A percentile compares a stretch with the other conserved stretches of the same genome.
phyloP scores from a whole-genome alignment of 2,329 filamentous ascomycete species.

The Xylaria sp. region DNA sequence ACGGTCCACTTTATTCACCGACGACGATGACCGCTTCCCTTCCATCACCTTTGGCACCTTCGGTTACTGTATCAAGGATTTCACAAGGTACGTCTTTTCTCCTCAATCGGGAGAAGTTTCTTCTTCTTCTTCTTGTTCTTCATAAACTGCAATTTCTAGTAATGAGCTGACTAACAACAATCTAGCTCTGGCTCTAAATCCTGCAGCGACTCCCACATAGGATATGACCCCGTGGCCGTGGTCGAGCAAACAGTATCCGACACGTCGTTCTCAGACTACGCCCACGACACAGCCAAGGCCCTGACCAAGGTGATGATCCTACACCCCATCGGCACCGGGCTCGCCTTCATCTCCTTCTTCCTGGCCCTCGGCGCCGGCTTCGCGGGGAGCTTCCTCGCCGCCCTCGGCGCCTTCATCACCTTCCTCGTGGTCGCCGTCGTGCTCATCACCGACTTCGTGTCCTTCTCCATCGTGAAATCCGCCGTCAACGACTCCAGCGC shows the following conservation, averaged over 20 bases:
- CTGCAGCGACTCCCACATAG: constrained; percentile 44
- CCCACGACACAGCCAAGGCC: constrained; percentile 52
- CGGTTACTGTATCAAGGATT: constrained; percentile 54
- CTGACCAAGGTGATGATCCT: constrained; percentile 60
- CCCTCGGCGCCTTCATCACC: constrained; percentile 53
- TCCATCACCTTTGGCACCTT: constrained; percentile 58
- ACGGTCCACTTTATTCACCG: constrained; percentile 9
- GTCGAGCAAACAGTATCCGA: constrained; percentile 40
- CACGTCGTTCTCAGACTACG: constrained; percentile 51
- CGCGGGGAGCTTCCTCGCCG: constrained; percentile 55
- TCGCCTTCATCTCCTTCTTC: constrained; percentile 60
- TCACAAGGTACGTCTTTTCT: constrained; percentile 39
- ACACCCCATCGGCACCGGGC: constrained; percentile 47
- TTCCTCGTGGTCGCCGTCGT: constrained; percentile 57
- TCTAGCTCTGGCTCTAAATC: constrained; percentile 39
- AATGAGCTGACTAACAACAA: constrained; percentile 19
- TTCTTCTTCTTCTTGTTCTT: background rate
- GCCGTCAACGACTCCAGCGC: constrained; percentile 55
- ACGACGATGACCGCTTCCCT: constrained; percentile 38
- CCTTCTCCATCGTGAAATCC: constrained; percentile 53
- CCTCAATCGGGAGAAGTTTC: background rate
- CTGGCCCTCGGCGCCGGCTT: constrained; percentile 57
- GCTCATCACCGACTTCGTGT: constrained; percentile 58
- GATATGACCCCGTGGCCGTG: constrained; percentile 46
- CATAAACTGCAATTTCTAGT: constrained; percentile 9